A percentile compares a stretch with the other conserved stretches of the same genome.
These are phyloP conservation scores for Hygrocybe coccinea DNA, from an alignment of 768 basidiomycete genomes.

Conservation along the genomic window DNA sequence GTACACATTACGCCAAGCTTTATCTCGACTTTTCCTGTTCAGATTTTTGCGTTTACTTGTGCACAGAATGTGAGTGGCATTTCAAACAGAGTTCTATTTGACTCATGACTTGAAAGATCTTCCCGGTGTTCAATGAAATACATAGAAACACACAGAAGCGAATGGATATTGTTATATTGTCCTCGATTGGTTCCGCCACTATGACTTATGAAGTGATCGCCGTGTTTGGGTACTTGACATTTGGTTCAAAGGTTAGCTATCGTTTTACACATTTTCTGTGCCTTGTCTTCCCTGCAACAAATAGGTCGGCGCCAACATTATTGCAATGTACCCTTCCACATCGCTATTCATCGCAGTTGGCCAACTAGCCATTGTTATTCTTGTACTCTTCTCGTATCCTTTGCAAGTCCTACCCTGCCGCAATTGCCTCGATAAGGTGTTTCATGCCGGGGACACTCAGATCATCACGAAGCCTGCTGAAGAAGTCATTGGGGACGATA, in stretches of 20 bases:
- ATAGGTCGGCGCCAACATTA: slow-evolving; percentile 86
- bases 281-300: slow-evolving; percentile 6
- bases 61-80: slow-evolving; percentile 72
- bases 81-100: not conserved
- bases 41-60: slow-evolving; percentile 90
- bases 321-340: slow-evolving; percentile 89
- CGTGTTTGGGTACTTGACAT: slow-evolving; percentile 87
- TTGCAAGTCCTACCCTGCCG: slow-evolving; percentile 92
- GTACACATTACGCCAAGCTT: slow-evolving; percentile 75
- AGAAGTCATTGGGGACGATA: slow-evolving; percentile 42
- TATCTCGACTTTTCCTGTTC: slow-evolving; percentile 85
- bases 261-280: not conserved
- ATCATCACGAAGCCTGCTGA: slow-evolving; percentile 1
- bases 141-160: slow-evolving; percentile 71
- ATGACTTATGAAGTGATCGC: slow-evolving; percentile 86
- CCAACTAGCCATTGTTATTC: slow-evolving; percentile 84
- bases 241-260: slow-evolving; percentile 66
- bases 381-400: slow-evolving; percentile 91
- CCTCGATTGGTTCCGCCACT: slow-evolving; percentile 81
- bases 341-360: slow-evolving; percentile 91
- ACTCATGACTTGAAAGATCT: slow-evolving; percentile 51
- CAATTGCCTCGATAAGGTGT: slow-evolving; percentile 88
- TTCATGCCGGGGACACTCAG: slow-evolving; percentile 40
- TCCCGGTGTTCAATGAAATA: slow-evolving; percentile 92
- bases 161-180: slow-evolving; percentile 83